Conservation (phyloP, 306 rosid species). For the Rosa chinensis region DNA sequence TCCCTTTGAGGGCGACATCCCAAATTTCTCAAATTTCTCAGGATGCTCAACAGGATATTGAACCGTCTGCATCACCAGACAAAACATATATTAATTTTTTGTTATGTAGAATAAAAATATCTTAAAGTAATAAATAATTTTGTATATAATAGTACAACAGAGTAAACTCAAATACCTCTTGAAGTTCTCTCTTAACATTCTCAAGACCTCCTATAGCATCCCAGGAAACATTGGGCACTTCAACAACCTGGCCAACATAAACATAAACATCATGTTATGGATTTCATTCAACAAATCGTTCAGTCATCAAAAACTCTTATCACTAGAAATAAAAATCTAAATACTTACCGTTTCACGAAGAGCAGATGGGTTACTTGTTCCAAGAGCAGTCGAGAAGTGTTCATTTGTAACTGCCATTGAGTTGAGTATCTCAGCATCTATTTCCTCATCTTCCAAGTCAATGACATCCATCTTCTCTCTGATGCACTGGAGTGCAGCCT, state of each 20-base stretch:
- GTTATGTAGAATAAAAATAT: not conserved
- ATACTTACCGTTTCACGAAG: constrained; percentile 90
- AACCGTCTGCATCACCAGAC: constrained; percentile 68
- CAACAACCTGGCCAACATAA: constrained; percentile 67
- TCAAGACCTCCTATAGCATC: constrained; percentile 98
- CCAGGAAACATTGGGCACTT: constrained; percentile 94
- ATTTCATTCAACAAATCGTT: not conserved
- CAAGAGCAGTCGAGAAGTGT: constrained; percentile 92
- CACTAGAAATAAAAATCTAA: not conserved
- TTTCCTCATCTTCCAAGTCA: constrained; percentile 90
- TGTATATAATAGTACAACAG: constrained; percentile 7
- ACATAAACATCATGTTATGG: constrained; percentile 27
- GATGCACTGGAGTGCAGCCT: constrained; percentile 97
- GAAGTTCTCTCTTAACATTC: constrained; percentile 97
- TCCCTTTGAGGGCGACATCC: constrained; percentile 99
- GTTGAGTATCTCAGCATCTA: constrained; percentile 92
- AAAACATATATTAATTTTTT: not conserved
- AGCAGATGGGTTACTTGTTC: constrained; percentile 96
- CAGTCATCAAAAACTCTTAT: not conserved
- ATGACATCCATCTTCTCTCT: constrained; percentile 97
- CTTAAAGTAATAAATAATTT: not conserved
- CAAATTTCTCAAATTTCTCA: constrained; percentile 93
- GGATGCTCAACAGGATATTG: constrained; percentile 99
- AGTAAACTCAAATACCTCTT: constrained; percentile 62
- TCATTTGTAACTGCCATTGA: constrained; percentile 99